These are phyloP conservation scores for Flaveria trinervia DNA, from an alignment of 129 eudicot species.

Conservation along the genomic window DNA sequence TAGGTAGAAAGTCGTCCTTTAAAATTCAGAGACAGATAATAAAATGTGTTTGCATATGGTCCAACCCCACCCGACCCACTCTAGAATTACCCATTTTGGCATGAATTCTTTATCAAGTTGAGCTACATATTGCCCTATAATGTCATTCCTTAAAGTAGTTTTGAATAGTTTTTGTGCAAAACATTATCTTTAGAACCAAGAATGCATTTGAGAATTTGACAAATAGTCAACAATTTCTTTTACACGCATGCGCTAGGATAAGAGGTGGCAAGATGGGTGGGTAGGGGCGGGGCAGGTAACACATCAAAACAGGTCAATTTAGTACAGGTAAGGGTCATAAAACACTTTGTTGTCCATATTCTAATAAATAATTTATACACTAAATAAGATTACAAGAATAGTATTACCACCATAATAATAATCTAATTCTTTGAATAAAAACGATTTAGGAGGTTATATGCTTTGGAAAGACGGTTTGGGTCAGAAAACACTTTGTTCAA, in stretches of 20 bases:
- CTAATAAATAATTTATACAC: neutral
- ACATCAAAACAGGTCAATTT: neutral
- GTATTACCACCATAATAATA: neutral
- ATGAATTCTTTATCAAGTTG: neutral
- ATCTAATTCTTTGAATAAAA: neutral
- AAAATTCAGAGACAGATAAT: neutral
- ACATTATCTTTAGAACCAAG: neutral
- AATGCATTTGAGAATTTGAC: neutral
- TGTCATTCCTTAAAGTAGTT: neutral
- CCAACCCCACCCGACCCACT: neutral
- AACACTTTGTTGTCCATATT: neutral
- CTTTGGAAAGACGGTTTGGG: neutral
- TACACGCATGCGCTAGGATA: neutral
- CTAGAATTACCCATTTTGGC: neutral
- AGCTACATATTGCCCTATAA: neutral
- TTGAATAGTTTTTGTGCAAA: neutral
- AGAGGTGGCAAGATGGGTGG: neutral
- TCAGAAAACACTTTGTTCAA: no score
- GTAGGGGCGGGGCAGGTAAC: neutral
- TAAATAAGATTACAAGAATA: neutral
- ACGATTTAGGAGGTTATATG: neutral
- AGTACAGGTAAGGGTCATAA: neutral
- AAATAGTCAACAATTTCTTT: neutral
- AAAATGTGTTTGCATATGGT: neutral
- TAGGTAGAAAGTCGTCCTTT: neutral